These are phyloP conservation scores for Knufia petricola DNA, from an alignment of 2,329 filamentous ascomycete species.

Conservation along the genomic window DNA sequence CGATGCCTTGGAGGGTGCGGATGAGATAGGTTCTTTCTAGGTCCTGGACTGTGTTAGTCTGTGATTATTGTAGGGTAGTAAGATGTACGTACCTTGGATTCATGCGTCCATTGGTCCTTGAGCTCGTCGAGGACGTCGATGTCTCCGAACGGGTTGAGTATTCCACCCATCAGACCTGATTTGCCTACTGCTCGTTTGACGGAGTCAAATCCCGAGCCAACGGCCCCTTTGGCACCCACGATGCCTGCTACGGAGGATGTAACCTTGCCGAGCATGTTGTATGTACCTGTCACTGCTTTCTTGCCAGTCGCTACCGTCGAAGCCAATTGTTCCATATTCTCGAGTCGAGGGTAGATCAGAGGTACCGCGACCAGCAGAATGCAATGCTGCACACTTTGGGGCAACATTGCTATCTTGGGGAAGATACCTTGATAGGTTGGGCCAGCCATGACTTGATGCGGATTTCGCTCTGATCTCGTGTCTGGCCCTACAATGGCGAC, in stretches of 20 bases:
- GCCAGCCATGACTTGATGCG: slow-evolving; percentile 84
- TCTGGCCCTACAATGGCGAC: slow-evolving; percentile 85
- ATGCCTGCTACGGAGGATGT: slow-evolving; percentile 92
- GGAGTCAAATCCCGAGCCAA: slow-evolving; percentile 82
- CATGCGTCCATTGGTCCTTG: slow-evolving; percentile 95
- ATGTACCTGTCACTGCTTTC: slow-evolving; percentile 90
- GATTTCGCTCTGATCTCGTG: slow-evolving; percentile 82
- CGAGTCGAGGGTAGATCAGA: slow-evolving; percentile 78
- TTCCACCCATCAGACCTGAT: slow-evolving; percentile 86
- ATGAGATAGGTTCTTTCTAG: slow-evolving; percentile 94
- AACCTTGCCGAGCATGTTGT: slow-evolving; percentile 91
- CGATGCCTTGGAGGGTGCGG: slow-evolving; percentile 86
- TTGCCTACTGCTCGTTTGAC: slow-evolving; percentile 97
- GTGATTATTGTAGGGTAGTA: not conserved
- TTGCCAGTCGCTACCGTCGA: slow-evolving; percentile 90
- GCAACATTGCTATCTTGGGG: slow-evolving; percentile 83
- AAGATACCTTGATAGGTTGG: slow-evolving; percentile 96
- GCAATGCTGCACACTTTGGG: slow-evolving; percentile 89
- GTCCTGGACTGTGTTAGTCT: slow-evolving; percentile 44
- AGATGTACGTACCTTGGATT: slow-evolving; percentile 58
- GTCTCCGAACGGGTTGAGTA: slow-evolving; percentile 92
- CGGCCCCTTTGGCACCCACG: slow-evolving; percentile 86
- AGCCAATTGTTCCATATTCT: slow-evolving; percentile 82
- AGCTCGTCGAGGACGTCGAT: slow-evolving; percentile 90
- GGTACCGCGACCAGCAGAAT: slow-evolving; percentile 94